Conservation (phyloP, 2,329 filamentous ascomycete genomes). For the Sphaceloma murrayae region DNA sequence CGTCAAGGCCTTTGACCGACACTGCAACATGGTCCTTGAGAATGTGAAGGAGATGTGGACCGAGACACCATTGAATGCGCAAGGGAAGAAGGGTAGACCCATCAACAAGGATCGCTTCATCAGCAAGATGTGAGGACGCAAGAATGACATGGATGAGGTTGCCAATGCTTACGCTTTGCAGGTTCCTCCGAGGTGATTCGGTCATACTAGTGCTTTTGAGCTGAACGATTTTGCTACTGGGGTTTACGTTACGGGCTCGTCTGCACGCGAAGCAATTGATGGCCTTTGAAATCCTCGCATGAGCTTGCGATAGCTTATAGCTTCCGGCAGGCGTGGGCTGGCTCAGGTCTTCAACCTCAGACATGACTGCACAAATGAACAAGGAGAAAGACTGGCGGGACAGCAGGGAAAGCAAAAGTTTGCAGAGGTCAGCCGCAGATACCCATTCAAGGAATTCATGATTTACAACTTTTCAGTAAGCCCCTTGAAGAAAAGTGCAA, state of each 20-base stretch:
- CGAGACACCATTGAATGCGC: conserved; percentile 72
- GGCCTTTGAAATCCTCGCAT: no score
- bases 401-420: neutral
- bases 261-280: no score
- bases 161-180: neutral
- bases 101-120: conserved; percentile 99
- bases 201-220: conserved; percentile 77
- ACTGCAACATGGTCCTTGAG: conserved; percentile 98
- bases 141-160: neutral
- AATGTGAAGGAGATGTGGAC: conserved; percentile 99
- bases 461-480: conserved; percentile 41
- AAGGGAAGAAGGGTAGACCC: conserved; percentile 77
- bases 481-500: conserved; percentile 74
- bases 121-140: conserved; percentile 67
- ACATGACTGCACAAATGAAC: neutral
- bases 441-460: conserved; percentile 15
- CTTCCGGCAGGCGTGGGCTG: no score
- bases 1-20: conserved; percentile 96
- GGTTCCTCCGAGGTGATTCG: conserved; percentile 69
- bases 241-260: no score
- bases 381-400: neutral
- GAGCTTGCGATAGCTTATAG: no score
- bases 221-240: conserved; percentile 39
- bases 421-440: conserved; percentile 15
- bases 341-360: neutral